phyloP scores from a whole-genome alignment of 148 eudicot genomes.

The Rhododendron kiyosumense region DNA sequence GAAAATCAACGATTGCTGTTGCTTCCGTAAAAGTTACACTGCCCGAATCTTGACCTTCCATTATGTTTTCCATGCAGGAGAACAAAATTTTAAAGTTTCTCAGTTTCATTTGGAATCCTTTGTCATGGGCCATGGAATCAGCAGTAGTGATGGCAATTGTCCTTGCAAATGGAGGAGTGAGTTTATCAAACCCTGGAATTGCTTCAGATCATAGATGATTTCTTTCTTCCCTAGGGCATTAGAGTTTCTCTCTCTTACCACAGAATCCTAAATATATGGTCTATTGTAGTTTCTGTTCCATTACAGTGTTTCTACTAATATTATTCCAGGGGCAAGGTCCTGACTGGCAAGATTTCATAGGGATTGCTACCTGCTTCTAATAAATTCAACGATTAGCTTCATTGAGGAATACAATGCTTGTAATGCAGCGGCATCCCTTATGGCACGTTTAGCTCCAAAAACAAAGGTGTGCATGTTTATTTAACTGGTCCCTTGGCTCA shows the following conservation, averaged over 20 bases:
- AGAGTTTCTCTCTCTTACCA: not conserved
- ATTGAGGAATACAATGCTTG: constrained; percentile 78
- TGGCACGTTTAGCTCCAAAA: constrained; percentile 66
- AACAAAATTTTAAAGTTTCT: constrained; percentile 72
- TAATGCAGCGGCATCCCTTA: constrained; percentile 67
- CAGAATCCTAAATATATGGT: not conserved
- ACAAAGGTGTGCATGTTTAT: constrained; percentile 42
- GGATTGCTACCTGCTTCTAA: constrained; percentile 52
- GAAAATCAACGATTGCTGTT: not conserved
- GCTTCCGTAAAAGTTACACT: not conserved
- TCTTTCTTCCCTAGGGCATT: not conserved
- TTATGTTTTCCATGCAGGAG: constrained; percentile 37
- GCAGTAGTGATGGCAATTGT: constrained; percentile 73
- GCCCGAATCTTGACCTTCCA: not conserved
- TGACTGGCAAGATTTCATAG: constrained; percentile 77
- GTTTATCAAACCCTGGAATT: constrained; percentile 18
- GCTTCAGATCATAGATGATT: constrained; percentile 9
- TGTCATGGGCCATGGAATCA: constrained; percentile 85
- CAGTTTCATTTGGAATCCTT: constrained; percentile 81
- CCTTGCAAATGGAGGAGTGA: constrained; percentile 79
- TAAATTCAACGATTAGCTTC: constrained; percentile 72
- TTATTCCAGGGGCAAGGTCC: constrained; percentile 56
- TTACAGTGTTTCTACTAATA: constrained; percentile 1
- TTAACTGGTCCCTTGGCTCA: not conserved
- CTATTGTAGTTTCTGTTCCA: not conserved